Percentiles rank a stretch among this genome's conserved stretches.
phyloP scores from a whole-genome alignment of 2,329 filamentous ascomycete genomes.

The Periconia macrospinosa region DNA sequence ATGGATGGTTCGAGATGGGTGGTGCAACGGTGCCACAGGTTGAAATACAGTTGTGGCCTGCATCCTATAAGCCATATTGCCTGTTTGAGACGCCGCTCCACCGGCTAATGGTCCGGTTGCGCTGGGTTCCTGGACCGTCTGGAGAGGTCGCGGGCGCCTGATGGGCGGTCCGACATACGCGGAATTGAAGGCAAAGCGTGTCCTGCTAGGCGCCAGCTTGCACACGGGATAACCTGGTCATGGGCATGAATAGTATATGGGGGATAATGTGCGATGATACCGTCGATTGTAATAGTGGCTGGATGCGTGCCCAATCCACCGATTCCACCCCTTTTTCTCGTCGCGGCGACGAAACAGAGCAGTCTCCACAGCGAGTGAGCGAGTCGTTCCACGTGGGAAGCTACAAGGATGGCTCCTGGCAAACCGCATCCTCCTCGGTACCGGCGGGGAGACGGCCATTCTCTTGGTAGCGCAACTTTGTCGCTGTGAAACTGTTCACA shows the following conservation, averaged over 20 bases:
- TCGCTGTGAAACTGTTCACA: conserved; percentile 26
- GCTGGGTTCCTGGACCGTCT: conserved; percentile 14
- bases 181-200: conserved; percentile 3
- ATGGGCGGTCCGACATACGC: conserved; percentile 19
- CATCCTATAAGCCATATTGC: conserved; percentile 25
- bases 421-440: conserved; percentile 30
- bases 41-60: conserved; percentile 13
- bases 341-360: conserved; percentile 25
- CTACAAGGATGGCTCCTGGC: conserved; percentile 30
- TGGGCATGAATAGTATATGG: not conserved
- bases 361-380: conserved; percentile 19
- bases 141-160: no score
- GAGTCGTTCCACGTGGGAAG: conserved; percentile 36
- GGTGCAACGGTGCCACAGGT: conserved; percentile 33
- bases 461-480: conserved; percentile 36
- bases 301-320: no score
- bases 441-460: conserved; percentile 31
- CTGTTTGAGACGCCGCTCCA: conserved; percentile 19
- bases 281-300: no score
- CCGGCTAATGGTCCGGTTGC: conserved; percentile 29
- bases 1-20: not conserved
- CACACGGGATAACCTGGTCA: not conserved
- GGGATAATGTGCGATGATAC: no score
- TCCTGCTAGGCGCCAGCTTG: conserved; percentile 8
- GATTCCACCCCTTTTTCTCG: not conserved